These are phyloP conservation scores for Xylariomycetidae sp. DNA, from an alignment of 2,329 filamentous ascomycete species.

Conservation along the genomic window DNA sequence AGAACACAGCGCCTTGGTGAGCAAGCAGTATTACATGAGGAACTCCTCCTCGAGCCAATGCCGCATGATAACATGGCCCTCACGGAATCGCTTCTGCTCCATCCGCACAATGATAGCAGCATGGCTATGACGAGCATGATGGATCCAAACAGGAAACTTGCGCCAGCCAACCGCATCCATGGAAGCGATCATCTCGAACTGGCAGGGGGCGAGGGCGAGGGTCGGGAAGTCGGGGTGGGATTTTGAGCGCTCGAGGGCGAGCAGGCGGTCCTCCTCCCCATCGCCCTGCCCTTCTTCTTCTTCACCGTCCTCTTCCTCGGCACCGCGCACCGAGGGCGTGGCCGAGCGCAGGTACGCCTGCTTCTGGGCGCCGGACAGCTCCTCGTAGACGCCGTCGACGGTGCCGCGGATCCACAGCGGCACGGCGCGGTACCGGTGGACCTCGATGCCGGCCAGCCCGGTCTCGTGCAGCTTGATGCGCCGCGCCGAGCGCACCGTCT, in stretches of 20 bases:
- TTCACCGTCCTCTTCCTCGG: constrained; percentile 35
- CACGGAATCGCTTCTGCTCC: constrained; percentile 60
- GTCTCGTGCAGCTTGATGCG: constrained; percentile 72
- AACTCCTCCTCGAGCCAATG: constrained; percentile 82
- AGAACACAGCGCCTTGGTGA: too few species aligned
- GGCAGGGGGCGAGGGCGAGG: constrained; percentile 69
- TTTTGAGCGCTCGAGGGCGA: constrained; percentile 33
- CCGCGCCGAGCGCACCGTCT: constrained; percentile 67
- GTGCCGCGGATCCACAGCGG: constrained; percentile 69
- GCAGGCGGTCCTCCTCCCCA: constrained; percentile 31
- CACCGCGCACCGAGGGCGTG: too few species aligned
- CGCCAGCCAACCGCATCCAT: constrained; percentile 62
- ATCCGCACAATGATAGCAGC: constrained; percentile 82
- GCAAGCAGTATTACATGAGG: constrained; percentile 37
- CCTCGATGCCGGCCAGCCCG: constrained; percentile 60
- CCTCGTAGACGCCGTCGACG: constrained; percentile 73
- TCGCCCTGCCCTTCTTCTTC: constrained; percentile 32
- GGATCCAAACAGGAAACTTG: constrained; percentile 68
- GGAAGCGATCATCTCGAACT: constrained; percentile 79
- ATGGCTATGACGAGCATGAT: constrained; percentile 73
- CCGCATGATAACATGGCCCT: constrained; percentile 69
- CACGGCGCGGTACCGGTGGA: constrained; percentile 67
- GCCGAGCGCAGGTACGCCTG: constrained; percentile 64
- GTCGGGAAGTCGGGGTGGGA: constrained; percentile 51
- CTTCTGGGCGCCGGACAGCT: constrained; percentile 59